These are phyloP conservation scores for Pyrenophora graminea DNA, from an alignment of 2,329 filamentous ascomycete species.

Conservation along the genomic window DNA sequence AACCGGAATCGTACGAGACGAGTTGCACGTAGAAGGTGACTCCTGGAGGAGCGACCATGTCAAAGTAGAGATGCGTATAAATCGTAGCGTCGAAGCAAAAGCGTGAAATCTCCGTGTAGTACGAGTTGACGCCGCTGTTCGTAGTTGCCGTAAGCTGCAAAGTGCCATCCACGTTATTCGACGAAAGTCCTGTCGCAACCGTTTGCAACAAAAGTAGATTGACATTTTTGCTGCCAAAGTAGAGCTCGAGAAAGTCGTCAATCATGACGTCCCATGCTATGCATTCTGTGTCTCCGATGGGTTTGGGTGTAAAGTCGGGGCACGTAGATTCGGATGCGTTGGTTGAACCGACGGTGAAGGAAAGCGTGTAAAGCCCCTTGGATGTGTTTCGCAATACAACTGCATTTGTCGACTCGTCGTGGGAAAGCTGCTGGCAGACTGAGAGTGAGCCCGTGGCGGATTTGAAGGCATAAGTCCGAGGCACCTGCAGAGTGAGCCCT, in stretches of 20 bases:
- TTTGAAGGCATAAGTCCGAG: constrained; percentile 4
- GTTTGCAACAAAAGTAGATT: constrained; percentile 12
- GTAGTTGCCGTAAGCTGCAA: constrained; percentile 12
- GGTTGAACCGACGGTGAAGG: not conserved
- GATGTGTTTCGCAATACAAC: constrained; percentile 11
- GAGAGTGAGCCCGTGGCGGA: constrained; percentile 8
- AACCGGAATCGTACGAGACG: constrained; percentile 9
- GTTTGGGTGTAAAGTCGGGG: constrained; percentile 10
- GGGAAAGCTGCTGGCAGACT: constrained; percentile 10
- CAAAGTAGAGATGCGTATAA: constrained; percentile 14
- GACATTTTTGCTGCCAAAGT: constrained; percentile 15
- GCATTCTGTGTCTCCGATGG: constrained; percentile 8
- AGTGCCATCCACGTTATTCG: constrained; percentile 10
- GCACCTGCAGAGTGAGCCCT: constrained; percentile 8
- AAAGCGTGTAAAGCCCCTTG: constrained; percentile 6
- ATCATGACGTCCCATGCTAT: constrained; percentile 13
- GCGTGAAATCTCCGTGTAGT: constrained; percentile 13
- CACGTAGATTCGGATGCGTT: constrained; percentile 6
- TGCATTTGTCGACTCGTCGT: constrained; percentile 10
- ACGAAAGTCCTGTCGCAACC: constrained; percentile 7
- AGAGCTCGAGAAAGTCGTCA: constrained; percentile 13
- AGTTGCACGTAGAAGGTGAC: constrained; percentile 11
- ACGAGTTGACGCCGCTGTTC: constrained; percentile 10
- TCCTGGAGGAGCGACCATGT: constrained; percentile 10
- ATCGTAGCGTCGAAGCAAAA: constrained; percentile 12